Percentiles rank a stretch among this genome's conserved stretches.
phyloP scores from a whole-genome alignment of 306 rosid genomes.

The Canavalia gladiata region DNA sequence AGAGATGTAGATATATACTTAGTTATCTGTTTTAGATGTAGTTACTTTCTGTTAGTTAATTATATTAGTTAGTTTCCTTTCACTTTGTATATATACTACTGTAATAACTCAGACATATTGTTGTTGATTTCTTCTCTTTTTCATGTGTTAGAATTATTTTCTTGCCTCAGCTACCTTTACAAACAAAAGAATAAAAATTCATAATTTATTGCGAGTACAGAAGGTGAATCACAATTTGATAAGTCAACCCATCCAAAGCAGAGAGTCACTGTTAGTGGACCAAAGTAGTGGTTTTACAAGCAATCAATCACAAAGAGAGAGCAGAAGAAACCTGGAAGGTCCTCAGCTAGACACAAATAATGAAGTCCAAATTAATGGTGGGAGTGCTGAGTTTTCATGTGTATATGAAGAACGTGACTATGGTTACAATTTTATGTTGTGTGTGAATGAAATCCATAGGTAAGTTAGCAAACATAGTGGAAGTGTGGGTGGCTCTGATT shows the following conservation, averaged over 20 bases:
- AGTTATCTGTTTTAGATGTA: no score
- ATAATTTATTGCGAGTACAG: no score
- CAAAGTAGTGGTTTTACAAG: conserved; percentile 6
- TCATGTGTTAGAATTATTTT: no score
- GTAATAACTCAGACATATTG: no score
- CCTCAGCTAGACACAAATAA: background rate
- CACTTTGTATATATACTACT: no score
- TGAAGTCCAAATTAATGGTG: conserved; percentile 35
- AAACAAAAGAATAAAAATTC: no score
- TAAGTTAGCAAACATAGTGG: background rate
- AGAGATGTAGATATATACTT: no score
- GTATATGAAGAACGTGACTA: background rate
- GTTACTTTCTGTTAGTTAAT: no score
- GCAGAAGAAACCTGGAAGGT: conserved; percentile 7
- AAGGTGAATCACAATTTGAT: no score
- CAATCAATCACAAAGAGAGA: background rate
- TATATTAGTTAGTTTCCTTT: no score
- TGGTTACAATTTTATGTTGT: background rate
- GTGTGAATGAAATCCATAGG: conserved; percentile 29
- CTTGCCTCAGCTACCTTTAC: no score
- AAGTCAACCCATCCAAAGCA: background rate
- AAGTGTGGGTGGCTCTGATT: conserved; percentile 33
- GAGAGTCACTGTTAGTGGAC: background rate
- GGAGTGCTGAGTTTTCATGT: conserved; percentile 10
- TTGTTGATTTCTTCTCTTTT: no score